A percentile compares a stretch with the other conserved stretches of the same genome.
phyloP scores from a whole-genome alignment of 495 filamentous ascomycete genomes.

The Baudoinia panamericana region DNA sequence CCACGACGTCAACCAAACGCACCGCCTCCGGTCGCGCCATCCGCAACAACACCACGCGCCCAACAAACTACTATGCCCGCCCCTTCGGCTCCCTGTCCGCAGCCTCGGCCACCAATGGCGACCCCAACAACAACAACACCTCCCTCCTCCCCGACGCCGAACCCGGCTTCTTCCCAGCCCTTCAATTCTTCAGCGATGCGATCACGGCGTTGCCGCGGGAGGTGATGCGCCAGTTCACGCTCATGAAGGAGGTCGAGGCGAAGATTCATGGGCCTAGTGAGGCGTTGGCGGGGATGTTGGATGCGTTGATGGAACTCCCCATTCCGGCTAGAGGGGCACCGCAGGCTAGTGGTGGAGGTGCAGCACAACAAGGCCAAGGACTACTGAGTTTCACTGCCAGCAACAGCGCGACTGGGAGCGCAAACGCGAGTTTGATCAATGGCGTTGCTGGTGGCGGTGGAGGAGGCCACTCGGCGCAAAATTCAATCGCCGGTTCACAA shows the following conservation, averaged over 20 bases:
- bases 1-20: conserved; percentile 3
- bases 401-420: conserved; percentile 22
- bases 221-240: conserved; percentile 83
- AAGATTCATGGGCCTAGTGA: conserved; percentile 72
- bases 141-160: no score
- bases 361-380: conserved; percentile 3
- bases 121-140: conserved; percentile 25
- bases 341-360: background rate
- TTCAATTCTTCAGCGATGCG: conserved; percentile 86
- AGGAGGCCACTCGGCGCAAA: background rate
- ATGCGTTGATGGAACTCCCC: conserved; percentile 43
- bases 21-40: conserved; percentile 19
- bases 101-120: conserved; percentile 22
- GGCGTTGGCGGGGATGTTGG: conserved; percentile 54
- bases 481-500: conserved; percentile 4
- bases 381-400: conserved; percentile 20
- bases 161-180: conserved; percentile 74
- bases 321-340: conserved; percentile 6
- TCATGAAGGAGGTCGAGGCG: conserved; percentile 93
- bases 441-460: conserved; percentile 9
- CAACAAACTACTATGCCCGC: conserved; percentile 42
- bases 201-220: conserved; percentile 88
- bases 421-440: conserved; percentile 21
- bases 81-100: conserved; percentile 37
- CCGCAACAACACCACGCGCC: conserved; percentile 48